Evolutionary conservation across 2,329 filamentous ascomycete species (phyloP).

Genomic region (Colletotrichum sp.): DNA sequence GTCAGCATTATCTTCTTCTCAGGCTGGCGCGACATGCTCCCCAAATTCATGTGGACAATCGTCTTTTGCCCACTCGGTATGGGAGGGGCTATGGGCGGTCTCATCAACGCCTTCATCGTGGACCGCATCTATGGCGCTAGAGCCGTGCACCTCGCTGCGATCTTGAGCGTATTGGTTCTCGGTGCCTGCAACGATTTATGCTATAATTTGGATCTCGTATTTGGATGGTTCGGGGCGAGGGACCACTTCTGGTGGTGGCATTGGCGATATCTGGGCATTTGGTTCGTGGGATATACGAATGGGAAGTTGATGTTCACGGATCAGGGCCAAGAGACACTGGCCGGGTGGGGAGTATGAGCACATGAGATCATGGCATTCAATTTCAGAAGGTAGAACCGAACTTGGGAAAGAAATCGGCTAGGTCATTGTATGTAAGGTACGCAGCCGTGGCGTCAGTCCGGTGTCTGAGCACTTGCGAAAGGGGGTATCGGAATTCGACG

Average conservation of each 20-base stretch:
- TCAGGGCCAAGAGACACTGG: not conserved
- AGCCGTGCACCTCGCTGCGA: not conserved
- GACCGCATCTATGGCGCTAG: not conserved
- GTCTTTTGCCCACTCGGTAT: not conserved
- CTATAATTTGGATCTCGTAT: not conserved
- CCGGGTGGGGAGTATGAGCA: not conserved
- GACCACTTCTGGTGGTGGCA: not conserved
- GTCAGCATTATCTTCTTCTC: not conserved
- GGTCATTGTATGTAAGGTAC: not conserved
- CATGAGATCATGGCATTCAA: accelerated
- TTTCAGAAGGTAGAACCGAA: not conserved
- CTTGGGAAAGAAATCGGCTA: too few relatives aligned
- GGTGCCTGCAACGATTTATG: not conserved
- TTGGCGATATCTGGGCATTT: not conserved
- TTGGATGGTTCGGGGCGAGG: not conserved
- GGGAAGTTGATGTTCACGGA: not conserved
- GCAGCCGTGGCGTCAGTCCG: not conserved
- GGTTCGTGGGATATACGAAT: not conserved
- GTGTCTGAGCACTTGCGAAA: not conserved
- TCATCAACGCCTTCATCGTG: not conserved
- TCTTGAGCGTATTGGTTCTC: not conserved
- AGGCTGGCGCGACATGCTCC: not conserved
- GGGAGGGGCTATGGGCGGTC: not conserved
- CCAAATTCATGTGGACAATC: not conserved
- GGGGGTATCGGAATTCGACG: not conserved